phyloP scores from a whole-genome alignment of 805 yeast genomes.

The Saturnispora mendoncae region DNA sequence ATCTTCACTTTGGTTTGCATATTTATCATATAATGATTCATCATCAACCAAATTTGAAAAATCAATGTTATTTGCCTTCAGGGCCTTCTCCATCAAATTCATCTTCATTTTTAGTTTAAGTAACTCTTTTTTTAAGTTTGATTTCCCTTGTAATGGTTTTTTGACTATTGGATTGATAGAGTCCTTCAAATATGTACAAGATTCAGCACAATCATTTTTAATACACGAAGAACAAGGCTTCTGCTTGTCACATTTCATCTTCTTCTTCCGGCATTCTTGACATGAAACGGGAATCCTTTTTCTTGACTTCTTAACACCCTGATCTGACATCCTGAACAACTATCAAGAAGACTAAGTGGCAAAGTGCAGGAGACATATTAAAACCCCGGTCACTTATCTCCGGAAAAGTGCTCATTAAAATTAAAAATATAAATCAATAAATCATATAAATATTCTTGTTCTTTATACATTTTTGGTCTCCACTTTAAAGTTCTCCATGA shows the following conservation, averaged over 20 bases:
- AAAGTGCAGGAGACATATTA: too few species aligned
- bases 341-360: too few species aligned
- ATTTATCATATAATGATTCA: constrained; percentile 6
- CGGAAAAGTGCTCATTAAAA: neutral
- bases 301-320: constrained; percentile 31
- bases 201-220: constrained; percentile 28
- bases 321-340: neutral
- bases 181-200: constrained; percentile 36
- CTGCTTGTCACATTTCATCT: constrained; percentile 37
- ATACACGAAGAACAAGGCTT: constrained; percentile 33
- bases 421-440: too few species aligned
- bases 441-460: too few species aligned
- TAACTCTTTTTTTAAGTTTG: constrained; percentile 33
- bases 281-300: constrained; percentile 39
- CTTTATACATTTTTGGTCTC: too few species aligned
- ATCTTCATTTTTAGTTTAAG: constrained; percentile 32
- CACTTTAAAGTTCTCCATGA: too few species aligned
- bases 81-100: constrained; percentile 30
- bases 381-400: too few species aligned
- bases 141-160: constrained; percentile 20
- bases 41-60: constrained; percentile 15
- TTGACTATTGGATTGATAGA: constrained; percentile 15
- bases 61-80: constrained; percentile 26
- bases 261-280: constrained; percentile 38
- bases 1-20: constrained; percentile 6